phyloP scores from a whole-genome alignment of 768 basidiomycete species.

The Suillus lakei region DNA sequence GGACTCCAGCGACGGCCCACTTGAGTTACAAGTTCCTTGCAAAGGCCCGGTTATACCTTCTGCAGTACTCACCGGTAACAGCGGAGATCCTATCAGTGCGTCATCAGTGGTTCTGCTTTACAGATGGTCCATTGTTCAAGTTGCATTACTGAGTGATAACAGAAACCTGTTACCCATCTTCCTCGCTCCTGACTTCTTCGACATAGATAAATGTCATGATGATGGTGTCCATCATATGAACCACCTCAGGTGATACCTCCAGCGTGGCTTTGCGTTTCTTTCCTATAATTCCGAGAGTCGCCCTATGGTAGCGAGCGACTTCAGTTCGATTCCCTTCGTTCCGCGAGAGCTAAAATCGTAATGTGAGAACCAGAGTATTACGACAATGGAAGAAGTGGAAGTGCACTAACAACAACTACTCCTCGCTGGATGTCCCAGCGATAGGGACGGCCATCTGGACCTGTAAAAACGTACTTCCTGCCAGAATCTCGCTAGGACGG shows the following conservation, averaged over 20 bases:
- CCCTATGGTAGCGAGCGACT: conserved; percentile 24
- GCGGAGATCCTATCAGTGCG: too few relatives aligned
- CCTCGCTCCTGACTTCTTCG: conserved; percentile 11
- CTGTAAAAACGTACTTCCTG: conserved; percentile 5
- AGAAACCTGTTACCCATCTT: too few relatives aligned
- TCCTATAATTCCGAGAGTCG: conserved; percentile 8
- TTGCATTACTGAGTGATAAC: too few relatives aligned
- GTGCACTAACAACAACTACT: neutral
- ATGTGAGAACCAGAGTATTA: neutral
- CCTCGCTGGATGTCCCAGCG: neutral
- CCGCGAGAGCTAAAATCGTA: conserved; percentile 13
- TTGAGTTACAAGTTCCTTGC: neutral
- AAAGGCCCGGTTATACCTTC: neutral
- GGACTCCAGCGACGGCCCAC: neutral
- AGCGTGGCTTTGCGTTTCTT: conserved; percentile 9
- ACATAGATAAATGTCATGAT: conserved; percentile 18
- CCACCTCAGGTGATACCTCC: conserved; percentile 12
- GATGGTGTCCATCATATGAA: conserved; percentile 12
- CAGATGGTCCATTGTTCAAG: too few relatives aligned
- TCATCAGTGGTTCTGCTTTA: too few relatives aligned
- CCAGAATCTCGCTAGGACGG: neutral
- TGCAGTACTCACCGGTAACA: neutral
- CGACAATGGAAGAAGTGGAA: neutral
- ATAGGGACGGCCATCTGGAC: conserved; percentile 6
- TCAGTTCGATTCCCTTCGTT: conserved; percentile 19